A percentile compares a stretch with the other conserved stretches of the same genome.
Conservation (phyloP, 2,329 filamentous ascomycete genomes). For the Mariannaea sp. region DNA sequence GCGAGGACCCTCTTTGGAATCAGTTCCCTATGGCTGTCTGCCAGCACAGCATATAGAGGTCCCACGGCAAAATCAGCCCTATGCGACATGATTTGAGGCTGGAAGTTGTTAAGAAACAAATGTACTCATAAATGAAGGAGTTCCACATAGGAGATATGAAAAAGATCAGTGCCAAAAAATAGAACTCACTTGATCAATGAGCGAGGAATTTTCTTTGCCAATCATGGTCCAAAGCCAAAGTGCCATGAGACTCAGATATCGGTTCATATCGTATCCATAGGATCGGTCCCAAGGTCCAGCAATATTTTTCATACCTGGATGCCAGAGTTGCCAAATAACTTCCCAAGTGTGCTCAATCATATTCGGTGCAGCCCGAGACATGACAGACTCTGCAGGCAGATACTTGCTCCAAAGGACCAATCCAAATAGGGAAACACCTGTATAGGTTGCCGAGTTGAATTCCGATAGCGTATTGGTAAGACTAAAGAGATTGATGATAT, state of each 20-base stretch:
- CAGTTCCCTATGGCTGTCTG: constrained; percentile 53
- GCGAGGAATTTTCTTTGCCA: constrained; percentile 51
- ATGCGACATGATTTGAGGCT: constrained; percentile 62
- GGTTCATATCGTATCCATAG: constrained; percentile 68
- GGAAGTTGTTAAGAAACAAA: not conserved
- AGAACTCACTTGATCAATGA: constrained; percentile 41
- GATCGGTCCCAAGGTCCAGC: constrained; percentile 68
- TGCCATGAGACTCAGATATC: constrained; percentile 62
- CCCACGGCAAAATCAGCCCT: constrained; percentile 62
- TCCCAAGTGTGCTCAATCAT: constrained; percentile 61
- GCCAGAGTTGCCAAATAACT: constrained; percentile 57
- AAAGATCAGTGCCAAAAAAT: too few relatives aligned
- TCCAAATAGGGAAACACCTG: constrained; percentile 63
- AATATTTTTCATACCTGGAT: constrained; percentile 63
- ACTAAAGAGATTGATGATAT: constrained; percentile 62
- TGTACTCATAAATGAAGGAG: not conserved
- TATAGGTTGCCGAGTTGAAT: constrained; percentile 67
- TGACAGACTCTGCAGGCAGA: constrained; percentile 56
- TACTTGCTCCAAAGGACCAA: constrained; percentile 66
- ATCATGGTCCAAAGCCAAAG: constrained; percentile 63
- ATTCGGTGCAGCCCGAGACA: constrained; percentile 54
- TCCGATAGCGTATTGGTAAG: constrained; percentile 62
- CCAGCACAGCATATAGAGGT: constrained; percentile 60
- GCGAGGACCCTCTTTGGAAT: constrained; percentile 48
- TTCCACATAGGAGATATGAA: not conserved